These are phyloP conservation scores for Fraxinus greggii DNA, from an alignment of 305 asterid genomes.

Conservation along the genomic window DNA sequence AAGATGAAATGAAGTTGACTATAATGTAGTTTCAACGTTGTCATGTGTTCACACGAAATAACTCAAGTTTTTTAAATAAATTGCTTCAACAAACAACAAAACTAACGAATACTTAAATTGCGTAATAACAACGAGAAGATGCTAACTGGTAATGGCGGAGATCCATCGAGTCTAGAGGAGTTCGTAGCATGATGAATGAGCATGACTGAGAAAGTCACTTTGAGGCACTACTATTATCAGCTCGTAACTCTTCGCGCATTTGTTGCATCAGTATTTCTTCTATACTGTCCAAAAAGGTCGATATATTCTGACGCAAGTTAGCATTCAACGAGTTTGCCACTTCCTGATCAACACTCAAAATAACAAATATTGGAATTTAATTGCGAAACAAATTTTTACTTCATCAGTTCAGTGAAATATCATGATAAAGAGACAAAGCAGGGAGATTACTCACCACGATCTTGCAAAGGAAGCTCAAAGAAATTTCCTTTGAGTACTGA, in stretches of 20 bases:
- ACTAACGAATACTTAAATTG: not conserved
- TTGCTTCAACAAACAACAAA: not conserved
- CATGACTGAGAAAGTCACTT: not conserved
- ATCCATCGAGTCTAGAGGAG: not conserved
- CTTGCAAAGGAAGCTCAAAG: slow-evolving; percentile 69
- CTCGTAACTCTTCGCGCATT: not conserved
- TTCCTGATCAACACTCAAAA: slow-evolving; percentile 40
- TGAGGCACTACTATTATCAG: not conserved
- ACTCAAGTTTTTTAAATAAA: not conserved
- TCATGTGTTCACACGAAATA: not conserved
- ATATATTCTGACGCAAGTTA: slow-evolving; percentile 42
- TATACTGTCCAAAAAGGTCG: slow-evolving; percentile 49
- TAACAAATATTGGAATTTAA: not conserved
- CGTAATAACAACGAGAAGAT: not conserved
- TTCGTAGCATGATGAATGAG: not conserved
- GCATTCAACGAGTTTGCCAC: slow-evolving; percentile 51
- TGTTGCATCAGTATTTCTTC: slow-evolving; percentile 52
- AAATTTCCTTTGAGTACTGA: slow-evolving; percentile 44
- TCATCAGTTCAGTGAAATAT: not conserved
- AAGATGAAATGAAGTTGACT: not conserved
- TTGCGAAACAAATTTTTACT: not conserved
- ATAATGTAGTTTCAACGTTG: not conserved
- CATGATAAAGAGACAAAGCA: not conserved
- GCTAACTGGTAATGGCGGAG: not conserved
- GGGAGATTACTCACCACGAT: slow-evolving; percentile 57